Conservation (phyloP, 306 rosid genomes). For the Rubus idaeus region DNA sequence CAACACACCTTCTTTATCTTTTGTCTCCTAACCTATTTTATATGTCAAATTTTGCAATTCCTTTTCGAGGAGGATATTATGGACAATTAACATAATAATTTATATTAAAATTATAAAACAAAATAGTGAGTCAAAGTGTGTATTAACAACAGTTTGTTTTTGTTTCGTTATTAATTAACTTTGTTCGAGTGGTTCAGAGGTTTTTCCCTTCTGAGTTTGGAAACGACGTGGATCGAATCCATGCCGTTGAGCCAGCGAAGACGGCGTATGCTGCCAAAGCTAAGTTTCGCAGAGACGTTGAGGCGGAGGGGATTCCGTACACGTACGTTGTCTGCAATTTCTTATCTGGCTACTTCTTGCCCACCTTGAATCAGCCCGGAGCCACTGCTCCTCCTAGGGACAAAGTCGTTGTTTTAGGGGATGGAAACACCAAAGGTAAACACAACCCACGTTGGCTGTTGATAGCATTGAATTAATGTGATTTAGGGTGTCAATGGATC, state of each 20-base stretch:
- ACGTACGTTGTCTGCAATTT: constrained; percentile 35
- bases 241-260: constrained; percentile 48
- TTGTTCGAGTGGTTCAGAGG: constrained; percentile 19
- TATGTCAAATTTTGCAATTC: too few species aligned
- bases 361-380: constrained; percentile 33
- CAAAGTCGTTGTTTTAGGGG: constrained; percentile 36
- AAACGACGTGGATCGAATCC: constrained; percentile 41
- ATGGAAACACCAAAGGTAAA: constrained; percentile 43
- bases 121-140: background rate
- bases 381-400: constrained; percentile 41
- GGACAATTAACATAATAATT: background rate
- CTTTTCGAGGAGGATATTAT: background rate
- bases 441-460: background rate
- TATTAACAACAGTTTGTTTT: background rate
- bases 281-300: constrained; percentile 30
- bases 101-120: background rate
- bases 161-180: background rate
- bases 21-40: background rate
- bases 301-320: constrained; percentile 44
- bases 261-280: constrained; percentile 29
- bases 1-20: background rate
- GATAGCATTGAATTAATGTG: background rate
- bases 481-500: too few species aligned
- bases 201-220: constrained; percentile 48
- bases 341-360: constrained; percentile 41